Percentiles rank a stretch among this genome's conserved stretches.
phyloP scores from a whole-genome alignment of 495 filamentous ascomycete species.

The Aspergillus indologenus region DNA sequence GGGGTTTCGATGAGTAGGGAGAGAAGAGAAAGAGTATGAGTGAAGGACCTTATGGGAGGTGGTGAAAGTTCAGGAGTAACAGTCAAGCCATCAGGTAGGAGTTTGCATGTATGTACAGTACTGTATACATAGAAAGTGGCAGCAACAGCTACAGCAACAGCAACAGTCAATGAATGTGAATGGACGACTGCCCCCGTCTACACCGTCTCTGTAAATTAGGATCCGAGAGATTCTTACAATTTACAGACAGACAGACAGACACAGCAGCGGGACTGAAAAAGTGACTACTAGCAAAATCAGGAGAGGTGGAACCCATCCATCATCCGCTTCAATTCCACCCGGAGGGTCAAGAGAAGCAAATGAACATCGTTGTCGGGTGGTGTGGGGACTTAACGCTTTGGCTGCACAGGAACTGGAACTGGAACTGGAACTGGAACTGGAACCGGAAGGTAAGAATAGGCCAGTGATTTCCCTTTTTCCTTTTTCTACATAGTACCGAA shows the following conservation, averaged over 20 bases:
- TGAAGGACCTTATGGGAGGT: background rate
- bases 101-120: no score
- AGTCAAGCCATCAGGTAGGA: background rate
- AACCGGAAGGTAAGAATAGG: no score
- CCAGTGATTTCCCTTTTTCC: background rate
- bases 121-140: background rate
- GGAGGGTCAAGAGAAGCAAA: slow-evolving; percentile 2
- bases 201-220: background rate
- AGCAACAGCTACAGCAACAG: no score
- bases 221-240: background rate
- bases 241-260: slow-evolving; percentile 1
- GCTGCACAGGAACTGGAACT: background rate
- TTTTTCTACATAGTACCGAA: no score
- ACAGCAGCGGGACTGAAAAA: background rate
- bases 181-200: background rate
- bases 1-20: background rate
- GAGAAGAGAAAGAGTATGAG: background rate
- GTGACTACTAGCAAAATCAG: slow-evolving; percentile 9
- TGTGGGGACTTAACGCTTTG: background rate
- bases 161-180: background rate
- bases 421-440: no score
- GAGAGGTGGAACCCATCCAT: slow-evolving; percentile 1
- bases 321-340: background rate
- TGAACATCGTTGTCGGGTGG: background rate
- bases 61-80: slow-evolving; percentile 12